Percentiles rank a stretch among this genome's conserved stretches.
Evolutionary conservation across 805 yeast species (phyloP).

Genomic region (Ogataea haglerorum): DNA sequence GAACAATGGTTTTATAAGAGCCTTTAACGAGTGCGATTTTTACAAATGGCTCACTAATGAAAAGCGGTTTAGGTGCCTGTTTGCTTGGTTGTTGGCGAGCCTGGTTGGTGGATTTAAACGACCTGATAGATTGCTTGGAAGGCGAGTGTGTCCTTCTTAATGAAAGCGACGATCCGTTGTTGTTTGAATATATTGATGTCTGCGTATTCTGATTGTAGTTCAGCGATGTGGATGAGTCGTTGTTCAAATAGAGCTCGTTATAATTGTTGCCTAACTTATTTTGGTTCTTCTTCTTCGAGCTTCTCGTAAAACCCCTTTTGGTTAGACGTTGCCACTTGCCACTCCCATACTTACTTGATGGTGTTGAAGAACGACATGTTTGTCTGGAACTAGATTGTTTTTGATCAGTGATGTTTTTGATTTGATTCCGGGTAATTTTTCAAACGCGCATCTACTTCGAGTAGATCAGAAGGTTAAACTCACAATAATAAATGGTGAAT

Average conservation of each 20-base stretch:
- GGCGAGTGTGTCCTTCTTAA: conserved; percentile 47
- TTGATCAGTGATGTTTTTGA: not conserved
- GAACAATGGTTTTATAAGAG: conserved; percentile 92
- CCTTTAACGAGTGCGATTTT: conserved; percentile 95
- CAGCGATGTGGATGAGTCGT: conserved; percentile 22
- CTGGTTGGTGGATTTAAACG: conserved; percentile 19
- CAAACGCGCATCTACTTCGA: conserved; percentile 4
- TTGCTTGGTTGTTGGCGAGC: conserved; percentile 19
- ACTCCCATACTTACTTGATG: conserved; percentile 30
- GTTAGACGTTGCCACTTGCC: not conserved
- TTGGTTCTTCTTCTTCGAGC: conserved; percentile 33
- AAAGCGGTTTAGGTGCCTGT: conserved; percentile 43
- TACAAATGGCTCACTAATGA: conserved; percentile 88
- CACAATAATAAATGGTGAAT: conserved; percentile 5
- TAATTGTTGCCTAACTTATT: conserved; percentile 26
- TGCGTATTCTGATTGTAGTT: conserved; percentile 12
- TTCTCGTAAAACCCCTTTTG: conserved; percentile 56
- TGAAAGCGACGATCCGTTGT: conserved; percentile 46
- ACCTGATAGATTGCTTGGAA: conserved; percentile 41
- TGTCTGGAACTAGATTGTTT: not conserved
- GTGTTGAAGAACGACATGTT: conserved; percentile 40
- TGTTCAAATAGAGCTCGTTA: conserved; percentile 23
- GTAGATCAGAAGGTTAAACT: not conserved
- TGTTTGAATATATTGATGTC: conserved; percentile 33
- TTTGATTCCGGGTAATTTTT: conserved; percentile 10